These are phyloP conservation scores for Volvox carteri DNA, from an alignment of 163 green algal species.

Conservation along the genomic window DNA sequence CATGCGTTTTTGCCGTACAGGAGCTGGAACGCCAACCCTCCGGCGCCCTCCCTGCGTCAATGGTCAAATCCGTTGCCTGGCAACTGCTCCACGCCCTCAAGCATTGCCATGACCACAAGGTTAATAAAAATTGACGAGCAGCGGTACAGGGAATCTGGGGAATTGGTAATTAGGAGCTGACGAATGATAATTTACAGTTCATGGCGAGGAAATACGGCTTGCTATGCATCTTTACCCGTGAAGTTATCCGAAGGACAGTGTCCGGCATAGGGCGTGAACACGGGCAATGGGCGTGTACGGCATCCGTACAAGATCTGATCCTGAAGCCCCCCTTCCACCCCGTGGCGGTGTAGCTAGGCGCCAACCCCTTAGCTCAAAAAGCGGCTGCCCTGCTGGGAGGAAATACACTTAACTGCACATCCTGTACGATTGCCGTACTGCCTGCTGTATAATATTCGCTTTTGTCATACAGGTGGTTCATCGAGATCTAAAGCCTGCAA, in stretches of 20 bases:
- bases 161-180: no score
- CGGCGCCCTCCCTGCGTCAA: neutral
- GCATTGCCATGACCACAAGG: conserved; percentile 40
- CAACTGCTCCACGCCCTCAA: conserved; percentile 45
- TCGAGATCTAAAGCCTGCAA: conserved; percentile 94
- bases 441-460: neutral
- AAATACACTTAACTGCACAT: neutral
- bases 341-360: no score
- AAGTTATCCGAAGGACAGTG: no score
- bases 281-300: no score
- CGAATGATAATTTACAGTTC: no score
- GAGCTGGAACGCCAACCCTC: conserved; percentile 35
- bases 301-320: no score
- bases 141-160: no score
- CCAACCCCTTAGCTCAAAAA: no score
- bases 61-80: conserved; percentile 42
- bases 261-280: no score
- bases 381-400: neutral
- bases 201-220: neutral
- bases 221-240: neutral
- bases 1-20: neutral
- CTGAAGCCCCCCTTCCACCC: no score
- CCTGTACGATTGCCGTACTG: neutral
- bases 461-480: conserved; percentile 78
- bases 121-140: no score